Evolutionary conservation across 2,329 filamentous ascomycete species (phyloP).

Genomic region (Teratosphaeria destructans): DNA sequence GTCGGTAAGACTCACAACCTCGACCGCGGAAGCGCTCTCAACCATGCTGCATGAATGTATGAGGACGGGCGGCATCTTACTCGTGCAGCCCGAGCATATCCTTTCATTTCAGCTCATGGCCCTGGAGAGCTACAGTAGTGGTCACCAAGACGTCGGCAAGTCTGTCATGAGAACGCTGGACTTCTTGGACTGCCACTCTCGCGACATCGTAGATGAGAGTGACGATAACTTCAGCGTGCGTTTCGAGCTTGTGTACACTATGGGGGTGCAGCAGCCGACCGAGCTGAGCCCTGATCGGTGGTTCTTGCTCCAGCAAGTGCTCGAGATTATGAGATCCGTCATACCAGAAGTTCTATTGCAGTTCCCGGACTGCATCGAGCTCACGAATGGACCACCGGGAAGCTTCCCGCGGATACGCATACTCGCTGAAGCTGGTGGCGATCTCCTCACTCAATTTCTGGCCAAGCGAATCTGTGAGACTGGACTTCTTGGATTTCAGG

Average conservation of each 20-base stretch:
- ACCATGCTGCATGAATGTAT: slow-evolving; percentile 34
- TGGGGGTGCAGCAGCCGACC: slow-evolving; percentile 29
- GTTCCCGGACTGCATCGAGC: slow-evolving; percentile 10
- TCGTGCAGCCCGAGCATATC: slow-evolving; percentile 53
- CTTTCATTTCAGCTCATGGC: slow-evolving; percentile 56
- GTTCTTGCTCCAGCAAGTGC: slow-evolving; percentile 27
- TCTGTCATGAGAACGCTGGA: slow-evolving; percentile 43
- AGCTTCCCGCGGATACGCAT: slow-evolving; percentile 49
- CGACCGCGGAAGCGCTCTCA: slow-evolving; percentile 25
- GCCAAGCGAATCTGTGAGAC: slow-evolving; percentile 25
- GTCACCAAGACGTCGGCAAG: slow-evolving; percentile 30
- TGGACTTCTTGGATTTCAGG: slow-evolving; percentile 11
- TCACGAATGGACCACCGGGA: slow-evolving; percentile 3
- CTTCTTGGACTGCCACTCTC: slow-evolving; percentile 39
- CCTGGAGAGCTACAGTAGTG: slow-evolving; percentile 45
- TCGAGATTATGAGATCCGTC: slow-evolving; percentile 20
- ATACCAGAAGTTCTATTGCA: slow-evolving; percentile 1
- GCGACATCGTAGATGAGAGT: slow-evolving; percentile 57
- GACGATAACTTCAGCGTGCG: slow-evolving; percentile 33
- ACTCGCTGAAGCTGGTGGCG: slow-evolving; percentile 32
- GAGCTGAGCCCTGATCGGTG: slow-evolving; percentile 33
- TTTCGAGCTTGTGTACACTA: slow-evolving; percentile 36
- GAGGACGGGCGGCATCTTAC: slow-evolving; percentile 41
- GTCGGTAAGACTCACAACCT: slow-evolving; percentile 29
- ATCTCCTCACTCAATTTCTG: slow-evolving; percentile 20